phyloP scores from a whole-genome alignment of 225 moss, liverwort and hornwort species.

The Asterella californica region DNA sequence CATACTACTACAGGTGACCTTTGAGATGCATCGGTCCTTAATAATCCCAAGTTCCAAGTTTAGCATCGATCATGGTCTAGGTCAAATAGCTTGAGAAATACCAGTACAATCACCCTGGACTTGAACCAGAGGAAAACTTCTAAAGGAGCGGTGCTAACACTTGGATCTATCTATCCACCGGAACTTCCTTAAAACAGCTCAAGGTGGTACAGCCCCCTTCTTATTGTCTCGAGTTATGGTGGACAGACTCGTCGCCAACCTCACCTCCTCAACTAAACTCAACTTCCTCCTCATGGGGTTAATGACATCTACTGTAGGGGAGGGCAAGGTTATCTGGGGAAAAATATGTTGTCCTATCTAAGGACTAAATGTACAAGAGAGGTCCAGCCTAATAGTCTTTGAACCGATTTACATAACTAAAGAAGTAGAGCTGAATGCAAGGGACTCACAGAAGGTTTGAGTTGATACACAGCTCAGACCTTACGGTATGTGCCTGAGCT shows the following conservation, averaged over 20 bases:
- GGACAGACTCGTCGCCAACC: neutral
- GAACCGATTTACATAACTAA: neutral
- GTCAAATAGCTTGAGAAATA: neutral
- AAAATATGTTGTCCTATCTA: constrained; percentile 7
- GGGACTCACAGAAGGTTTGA: neutral
- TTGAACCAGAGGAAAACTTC: neutral
- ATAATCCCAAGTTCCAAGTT: neutral
- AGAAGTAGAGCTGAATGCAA: neutral
- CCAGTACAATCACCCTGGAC: neutral
- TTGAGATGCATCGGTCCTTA: neutral
- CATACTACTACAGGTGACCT: neutral
- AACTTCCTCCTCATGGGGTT: neutral
- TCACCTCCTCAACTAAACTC: neutral
- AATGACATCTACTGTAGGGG: neutral
- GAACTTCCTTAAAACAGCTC: neutral
- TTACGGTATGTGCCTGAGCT: neutral
- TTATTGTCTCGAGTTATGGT: neutral
- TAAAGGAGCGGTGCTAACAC: neutral
- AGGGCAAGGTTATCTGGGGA: neutral
- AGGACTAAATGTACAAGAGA: constrained; percentile 1
- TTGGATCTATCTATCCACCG: neutral
- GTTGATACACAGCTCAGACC: neutral
- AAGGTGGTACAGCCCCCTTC: neutral
- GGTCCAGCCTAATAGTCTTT: neutral
- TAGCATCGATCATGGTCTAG: neutral